These are phyloP conservation scores for Lepidium didymum DNA, from an alignment of 345 rosid genomes.

Conservation along the genomic window DNA sequence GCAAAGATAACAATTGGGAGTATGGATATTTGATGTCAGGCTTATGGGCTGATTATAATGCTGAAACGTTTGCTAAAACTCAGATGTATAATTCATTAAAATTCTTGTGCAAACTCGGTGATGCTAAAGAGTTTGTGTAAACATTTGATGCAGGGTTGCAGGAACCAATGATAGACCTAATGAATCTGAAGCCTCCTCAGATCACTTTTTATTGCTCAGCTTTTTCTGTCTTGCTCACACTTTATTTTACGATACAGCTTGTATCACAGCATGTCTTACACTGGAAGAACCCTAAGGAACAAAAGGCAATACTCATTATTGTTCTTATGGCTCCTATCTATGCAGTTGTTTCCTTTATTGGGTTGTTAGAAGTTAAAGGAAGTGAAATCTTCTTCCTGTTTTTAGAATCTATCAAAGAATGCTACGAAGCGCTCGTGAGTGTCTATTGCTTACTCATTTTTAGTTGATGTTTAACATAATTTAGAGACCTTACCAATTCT, in stretches of 20 bases:
- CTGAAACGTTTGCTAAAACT: background rate
- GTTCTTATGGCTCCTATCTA: constrained; percentile 93
- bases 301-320: constrained; percentile 79
- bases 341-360: constrained; percentile 63
- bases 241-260: constrained; percentile 82
- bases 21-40: background rate
- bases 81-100: background rate
- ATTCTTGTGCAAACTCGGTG: background rate
- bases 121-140: background rate
- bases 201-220: constrained; percentile 61
- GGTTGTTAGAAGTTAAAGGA: constrained; percentile 67
- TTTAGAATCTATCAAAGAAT: constrained; percentile 84
- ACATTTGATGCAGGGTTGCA: constrained; percentile 7
- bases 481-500: background rate
- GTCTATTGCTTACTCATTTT: background rate
- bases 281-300: constrained; percentile 97
- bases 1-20: background rate
- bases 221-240: constrained; percentile 46
- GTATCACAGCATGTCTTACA: constrained; percentile 71
- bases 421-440: constrained; percentile 92
- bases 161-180: constrained; percentile 50
- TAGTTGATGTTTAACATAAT: background rate
- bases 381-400: constrained; percentile 74
- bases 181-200: constrained; percentile 45
- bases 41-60: background rate